These are phyloP conservation scores for Xylaria nigripes DNA, from an alignment of 495 filamentous ascomycete genomes.

Conservation along the genomic window DNA sequence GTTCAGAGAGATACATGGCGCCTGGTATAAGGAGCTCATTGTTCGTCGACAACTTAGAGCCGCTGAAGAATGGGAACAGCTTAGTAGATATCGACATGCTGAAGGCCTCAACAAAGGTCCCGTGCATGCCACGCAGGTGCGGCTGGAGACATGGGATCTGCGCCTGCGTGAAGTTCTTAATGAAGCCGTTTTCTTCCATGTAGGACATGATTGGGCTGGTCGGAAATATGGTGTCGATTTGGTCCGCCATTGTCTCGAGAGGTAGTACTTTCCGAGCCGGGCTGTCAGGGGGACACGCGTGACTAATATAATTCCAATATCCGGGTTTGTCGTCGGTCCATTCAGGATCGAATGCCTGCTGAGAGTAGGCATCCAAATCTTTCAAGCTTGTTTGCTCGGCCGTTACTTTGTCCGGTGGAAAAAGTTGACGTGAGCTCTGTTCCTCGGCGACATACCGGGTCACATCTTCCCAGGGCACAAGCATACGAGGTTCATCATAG, in stretches of 20 bases:
- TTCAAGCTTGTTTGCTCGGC: slow-evolving; percentile 21
- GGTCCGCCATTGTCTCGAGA: slow-evolving; percentile 27
- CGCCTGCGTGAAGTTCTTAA: slow-evolving; percentile 55
- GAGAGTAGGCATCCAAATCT: slow-evolving; percentile 21
- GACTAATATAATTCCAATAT: slow-evolving; percentile 34
- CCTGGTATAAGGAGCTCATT: slow-evolving; percentile 76
- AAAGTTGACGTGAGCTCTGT: slow-evolving; percentile 32
- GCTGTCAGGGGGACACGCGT: slow-evolving; percentile 48
- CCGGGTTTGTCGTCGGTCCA: slow-evolving; percentile 16
- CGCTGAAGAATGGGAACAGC: slow-evolving; percentile 65
- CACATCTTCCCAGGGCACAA: slow-evolving; percentile 54
- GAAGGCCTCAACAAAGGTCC: slow-evolving; percentile 61
- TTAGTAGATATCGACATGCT: slow-evolving; percentile 45
- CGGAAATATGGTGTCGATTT: slow-evolving; percentile 27
- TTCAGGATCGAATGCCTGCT: slow-evolving; percentile 20
- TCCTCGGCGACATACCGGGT: slow-evolving; percentile 44
- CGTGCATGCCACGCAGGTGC: slow-evolving; percentile 52
- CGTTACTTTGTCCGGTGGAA: slow-evolving; percentile 19
- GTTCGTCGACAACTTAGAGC: slow-evolving; percentile 67
- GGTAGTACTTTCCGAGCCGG: slow-evolving; percentile 42
- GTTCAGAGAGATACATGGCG: slow-evolving; percentile 64
- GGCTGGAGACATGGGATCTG: slow-evolving; percentile 55
- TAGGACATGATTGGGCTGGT: slow-evolving; percentile 11
- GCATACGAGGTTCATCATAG: slow-evolving; percentile 55
- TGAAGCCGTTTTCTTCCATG: slow-evolving; percentile 40